phyloP scores from a whole-genome alignment of 176 grass and related monocot species.

The Miscanthus lutarioriparius region DNA sequence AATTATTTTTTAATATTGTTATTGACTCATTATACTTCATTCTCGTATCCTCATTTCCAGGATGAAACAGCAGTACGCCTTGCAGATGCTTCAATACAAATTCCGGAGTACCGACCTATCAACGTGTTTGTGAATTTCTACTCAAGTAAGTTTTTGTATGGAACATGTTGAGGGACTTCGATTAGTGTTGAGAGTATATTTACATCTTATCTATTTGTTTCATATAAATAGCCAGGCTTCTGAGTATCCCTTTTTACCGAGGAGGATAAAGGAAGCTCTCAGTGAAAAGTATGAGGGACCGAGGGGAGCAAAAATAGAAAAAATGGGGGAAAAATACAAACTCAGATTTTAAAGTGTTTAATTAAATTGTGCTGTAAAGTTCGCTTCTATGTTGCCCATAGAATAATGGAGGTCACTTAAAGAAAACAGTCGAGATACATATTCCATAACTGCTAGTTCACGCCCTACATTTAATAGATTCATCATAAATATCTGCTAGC shows the following conservation, averaged over 20 bases:
- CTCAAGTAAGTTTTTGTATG: conserved; percentile 55
- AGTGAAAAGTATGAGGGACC: not conserved
- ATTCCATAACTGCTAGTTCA: not conserved
- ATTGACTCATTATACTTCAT: not conserved
- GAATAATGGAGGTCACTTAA: not conserved
- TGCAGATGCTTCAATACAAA: conserved; percentile 71
- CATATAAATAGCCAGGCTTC: not conserved
- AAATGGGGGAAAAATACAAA: not conserved
- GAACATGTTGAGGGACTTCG: not conserved
- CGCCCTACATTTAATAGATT: not conserved
- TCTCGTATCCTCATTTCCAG: conserved; percentile 43
- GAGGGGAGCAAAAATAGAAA: not conserved
- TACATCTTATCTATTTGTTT: not conserved
- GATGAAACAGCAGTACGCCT: conserved; percentile 75
- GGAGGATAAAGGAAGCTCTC: not conserved
- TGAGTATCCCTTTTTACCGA: not conserved
- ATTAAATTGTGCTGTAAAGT: not conserved
- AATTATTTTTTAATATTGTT: not conserved
- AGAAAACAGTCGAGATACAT: not conserved
- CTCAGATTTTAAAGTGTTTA: not conserved
- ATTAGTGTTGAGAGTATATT: not conserved
- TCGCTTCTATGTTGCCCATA: not conserved
- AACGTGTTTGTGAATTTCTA: conserved; percentile 96
- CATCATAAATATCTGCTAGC: not conserved
- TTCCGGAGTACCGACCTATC: conserved; percentile 75